Evolutionary conservation across 2,329 filamentous ascomycete species (phyloP).

Genomic region (Aspergillus sp.): DNA sequence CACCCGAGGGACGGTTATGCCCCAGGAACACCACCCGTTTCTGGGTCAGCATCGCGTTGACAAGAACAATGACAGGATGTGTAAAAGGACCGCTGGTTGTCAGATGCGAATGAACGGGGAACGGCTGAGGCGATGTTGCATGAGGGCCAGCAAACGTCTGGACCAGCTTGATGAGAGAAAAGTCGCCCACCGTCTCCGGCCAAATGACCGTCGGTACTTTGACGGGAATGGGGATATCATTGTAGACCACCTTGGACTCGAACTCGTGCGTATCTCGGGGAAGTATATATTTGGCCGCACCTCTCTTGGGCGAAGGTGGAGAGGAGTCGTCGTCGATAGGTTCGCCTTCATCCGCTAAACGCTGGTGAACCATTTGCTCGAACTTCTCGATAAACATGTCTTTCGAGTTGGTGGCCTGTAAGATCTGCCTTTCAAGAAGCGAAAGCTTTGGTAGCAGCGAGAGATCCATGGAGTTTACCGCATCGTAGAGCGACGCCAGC

Average conservation of each 20-base stretch:
- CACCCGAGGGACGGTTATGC: slow-evolving; percentile 87
- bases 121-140: slow-evolving; percentile 72
- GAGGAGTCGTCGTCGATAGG: slow-evolving; percentile 20
- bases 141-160: slow-evolving; percentile 85
- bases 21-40: slow-evolving; percentile 95
- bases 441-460: slow-evolving; percentile 84
- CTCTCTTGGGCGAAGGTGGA: slow-evolving; percentile 47
- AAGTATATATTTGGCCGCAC: slow-evolving; percentile 60
- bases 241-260: slow-evolving; percentile 90
- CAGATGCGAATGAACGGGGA: slow-evolving; percentile 78
- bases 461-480: slow-evolving; percentile 93
- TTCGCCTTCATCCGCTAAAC: slow-evolving; percentile 57
- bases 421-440: slow-evolving; percentile 70
- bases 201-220: slow-evolving; percentile 91
- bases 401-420: slow-evolving; percentile 86
- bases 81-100: slow-evolving; percentile 85
- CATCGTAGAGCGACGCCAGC: slow-evolving; percentile 76
- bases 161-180: slow-evolving; percentile 93
- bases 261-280: slow-evolving; percentile 97
- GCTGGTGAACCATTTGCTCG: slow-evolving; percentile 81
- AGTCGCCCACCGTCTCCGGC: slow-evolving; percentile 94
- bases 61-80: slow-evolving; percentile 87
- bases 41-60: slow-evolving; percentile 90
- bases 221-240: slow-evolving; percentile 91
- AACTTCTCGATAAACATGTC: slow-evolving; percentile 98